Evolutionary conservation across 768 basidiomycete species (phyloP).

Genomic region (Panellus pusillus): DNA sequence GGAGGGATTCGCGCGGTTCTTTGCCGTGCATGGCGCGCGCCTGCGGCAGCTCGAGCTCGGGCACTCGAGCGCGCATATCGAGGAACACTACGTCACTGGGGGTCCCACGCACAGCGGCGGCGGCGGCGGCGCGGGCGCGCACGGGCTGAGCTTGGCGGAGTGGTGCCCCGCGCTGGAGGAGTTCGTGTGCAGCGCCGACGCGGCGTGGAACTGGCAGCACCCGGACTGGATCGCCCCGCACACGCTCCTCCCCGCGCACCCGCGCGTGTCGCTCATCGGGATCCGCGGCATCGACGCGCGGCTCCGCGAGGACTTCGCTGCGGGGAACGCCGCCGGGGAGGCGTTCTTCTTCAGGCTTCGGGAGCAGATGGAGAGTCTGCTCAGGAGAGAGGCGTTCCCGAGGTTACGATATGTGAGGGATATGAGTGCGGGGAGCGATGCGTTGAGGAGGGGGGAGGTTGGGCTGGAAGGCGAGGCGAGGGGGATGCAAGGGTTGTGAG

Average conservation of each 20-base stretch:
- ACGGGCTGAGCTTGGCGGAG: conserved; percentile 50
- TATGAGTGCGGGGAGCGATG: conserved; percentile 59
- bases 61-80: conserved; percentile 65
- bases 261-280: conserved; percentile 62
- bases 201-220: conserved; percentile 78
- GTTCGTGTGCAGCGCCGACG: conserved; percentile 75
- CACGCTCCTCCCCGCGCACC: conserved; percentile 64
- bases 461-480: conserved; percentile 19
- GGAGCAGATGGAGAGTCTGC: conserved; percentile 63
- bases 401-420: conserved; percentile 60
- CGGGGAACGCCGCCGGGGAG: conserved; percentile 26
- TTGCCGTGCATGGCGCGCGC: conserved; percentile 61
- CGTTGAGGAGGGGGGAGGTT: conserved; percentile 42
- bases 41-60: conserved; percentile 70
- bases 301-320: conserved; percentile 42
- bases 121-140: conserved; percentile 25
- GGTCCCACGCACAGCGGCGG: conserved; percentile 32
- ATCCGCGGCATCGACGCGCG: conserved; percentile 71
- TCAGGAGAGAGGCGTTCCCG: conserved; percentile 63
- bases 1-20: conserved; percentile 63
- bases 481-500: conserved; percentile 20
- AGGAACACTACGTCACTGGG: conserved; percentile 64
- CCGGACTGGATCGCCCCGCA: conserved; percentile 85
- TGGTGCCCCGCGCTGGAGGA: conserved; percentile 71
- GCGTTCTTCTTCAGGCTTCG: conserved; percentile 60